These are phyloP conservation scores for Penicillium italicum DNA, from an alignment of 2,329 filamentous ascomycete species.

Conservation along the genomic window DNA sequence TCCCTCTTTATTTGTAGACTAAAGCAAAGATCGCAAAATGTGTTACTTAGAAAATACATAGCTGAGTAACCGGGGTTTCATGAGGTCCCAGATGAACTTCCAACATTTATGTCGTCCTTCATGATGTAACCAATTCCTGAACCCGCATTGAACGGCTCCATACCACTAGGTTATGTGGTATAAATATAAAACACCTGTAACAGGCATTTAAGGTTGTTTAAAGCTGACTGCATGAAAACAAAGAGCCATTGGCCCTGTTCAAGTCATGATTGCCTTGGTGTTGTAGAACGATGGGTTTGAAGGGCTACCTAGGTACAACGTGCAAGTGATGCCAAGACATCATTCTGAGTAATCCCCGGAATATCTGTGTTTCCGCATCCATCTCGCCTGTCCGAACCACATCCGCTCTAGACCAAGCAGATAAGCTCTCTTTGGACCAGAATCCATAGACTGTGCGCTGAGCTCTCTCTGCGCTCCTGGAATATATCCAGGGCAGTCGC, in stretches of 20 bases:
- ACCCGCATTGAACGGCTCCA: not conserved
- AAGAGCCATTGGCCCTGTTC: not conserved
- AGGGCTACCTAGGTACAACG: too few relatives aligned
- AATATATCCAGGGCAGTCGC: slow-evolving; percentile 5
- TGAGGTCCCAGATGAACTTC: not conserved
- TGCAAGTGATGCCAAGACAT: slow-evolving; percentile 7
- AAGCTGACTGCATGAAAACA: not conserved
- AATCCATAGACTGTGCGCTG: slow-evolving; percentile 8
- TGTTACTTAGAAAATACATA: not conserved
- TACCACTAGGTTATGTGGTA: not conserved
- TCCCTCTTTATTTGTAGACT: not conserved
- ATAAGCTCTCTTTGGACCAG: slow-evolving; percentile 8
- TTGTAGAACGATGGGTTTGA: not conserved
- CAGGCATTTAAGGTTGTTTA: not conserved
- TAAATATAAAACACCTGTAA: too few relatives aligned
- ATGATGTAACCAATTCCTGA: not conserved
- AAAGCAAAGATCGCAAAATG: not conserved
- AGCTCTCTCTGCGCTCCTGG: slow-evolving; percentile 8
- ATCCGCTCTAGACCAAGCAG: slow-evolving; percentile 6
- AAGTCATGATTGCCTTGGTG: not conserved
- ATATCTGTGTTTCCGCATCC: slow-evolving; percentile 4
- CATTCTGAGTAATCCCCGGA: slow-evolving; percentile 8
- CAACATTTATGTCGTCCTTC: not conserved
- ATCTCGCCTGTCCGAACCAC: slow-evolving; percentile 6
- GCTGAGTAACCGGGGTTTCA: not conserved